These are phyloP conservation scores for Neonectria faginata DNA, from an alignment of 2,329 filamentous ascomycete genomes.

Conservation along the genomic window DNA sequence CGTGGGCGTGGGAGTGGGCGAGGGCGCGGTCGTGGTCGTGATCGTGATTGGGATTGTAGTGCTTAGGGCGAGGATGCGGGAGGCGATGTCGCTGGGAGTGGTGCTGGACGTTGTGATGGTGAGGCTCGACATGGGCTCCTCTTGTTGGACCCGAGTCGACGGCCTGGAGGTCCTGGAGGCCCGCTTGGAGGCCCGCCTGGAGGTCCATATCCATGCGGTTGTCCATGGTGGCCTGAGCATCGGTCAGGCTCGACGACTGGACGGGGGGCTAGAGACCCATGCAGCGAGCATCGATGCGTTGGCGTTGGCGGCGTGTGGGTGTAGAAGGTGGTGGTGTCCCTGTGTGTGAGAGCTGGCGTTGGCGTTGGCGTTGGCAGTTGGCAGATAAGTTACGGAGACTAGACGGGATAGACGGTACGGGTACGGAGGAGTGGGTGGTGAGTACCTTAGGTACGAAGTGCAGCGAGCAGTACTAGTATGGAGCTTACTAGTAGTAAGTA, in stretches of 20 bases:
- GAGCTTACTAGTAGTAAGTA: slow-evolving; percentile 11
- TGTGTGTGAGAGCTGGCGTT: slow-evolving; percentile 51
- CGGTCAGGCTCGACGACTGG: slow-evolving; percentile 58
- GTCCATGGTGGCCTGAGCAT: slow-evolving; percentile 64
- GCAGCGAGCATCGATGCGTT: slow-evolving; percentile 62
- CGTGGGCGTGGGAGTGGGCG: slow-evolving; percentile 41
- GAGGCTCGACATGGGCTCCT: slow-evolving; percentile 43
- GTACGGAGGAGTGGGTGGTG: slow-evolving; percentile 15
- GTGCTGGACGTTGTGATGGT: slow-evolving; percentile 36
- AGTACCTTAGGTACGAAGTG: too few relatives aligned
- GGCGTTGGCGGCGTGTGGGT: slow-evolving; percentile 47
- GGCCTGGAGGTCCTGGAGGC: slow-evolving; percentile 32
- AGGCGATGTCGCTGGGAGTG: slow-evolving; percentile 49
- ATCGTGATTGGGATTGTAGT: slow-evolving; percentile 46
- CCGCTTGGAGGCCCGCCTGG: slow-evolving; percentile 45
- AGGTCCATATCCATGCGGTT: slow-evolving; percentile 50
- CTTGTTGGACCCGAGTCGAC: slow-evolving; percentile 36
- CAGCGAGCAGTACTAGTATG: too few relatives aligned
- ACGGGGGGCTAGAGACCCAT: slow-evolving; percentile 57
- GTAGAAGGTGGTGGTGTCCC: slow-evolving; percentile 24
- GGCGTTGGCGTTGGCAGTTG: slow-evolving; percentile 41
- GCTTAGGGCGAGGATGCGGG: slow-evolving; percentile 44
- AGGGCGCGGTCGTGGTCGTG: slow-evolving; percentile 41
- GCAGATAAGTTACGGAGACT: slow-evolving; percentile 12
- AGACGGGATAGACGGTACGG: slow-evolving; percentile 16